Conservation (phyloP, 176 grass and related monocot species). For the Paspalum notatum region DNA sequence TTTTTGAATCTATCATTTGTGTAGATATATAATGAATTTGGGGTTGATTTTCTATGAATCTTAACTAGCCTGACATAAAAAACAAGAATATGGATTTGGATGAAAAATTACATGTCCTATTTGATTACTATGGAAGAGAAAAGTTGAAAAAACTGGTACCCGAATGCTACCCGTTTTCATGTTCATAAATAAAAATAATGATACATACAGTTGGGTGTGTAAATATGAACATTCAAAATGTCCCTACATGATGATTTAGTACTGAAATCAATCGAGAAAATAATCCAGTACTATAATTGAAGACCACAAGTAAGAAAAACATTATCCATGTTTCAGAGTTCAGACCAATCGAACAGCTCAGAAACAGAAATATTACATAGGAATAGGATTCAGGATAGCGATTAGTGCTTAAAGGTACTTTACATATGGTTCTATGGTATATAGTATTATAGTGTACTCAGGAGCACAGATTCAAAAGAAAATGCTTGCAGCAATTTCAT, state of each 20-base stretch:
- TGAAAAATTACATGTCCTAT: too few species aligned
- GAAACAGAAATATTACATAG: not conserved
- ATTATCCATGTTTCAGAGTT: not conserved
- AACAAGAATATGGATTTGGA: too few species aligned
- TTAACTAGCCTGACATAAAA: too few species aligned
- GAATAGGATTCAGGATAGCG: not conserved
- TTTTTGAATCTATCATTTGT: too few species aligned
- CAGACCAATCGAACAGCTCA: not conserved
- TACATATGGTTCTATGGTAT: constrained; percentile 12
- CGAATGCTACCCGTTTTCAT: too few species aligned
- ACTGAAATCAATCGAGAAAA: not conserved
- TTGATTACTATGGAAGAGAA: too few species aligned
- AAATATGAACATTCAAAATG: not conserved
- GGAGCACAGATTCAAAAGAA: constrained; percentile 11
- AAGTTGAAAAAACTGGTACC: too few species aligned
- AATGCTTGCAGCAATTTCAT: not conserved
- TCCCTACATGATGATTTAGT: not conserved
- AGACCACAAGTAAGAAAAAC: not conserved
- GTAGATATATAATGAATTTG: too few species aligned
- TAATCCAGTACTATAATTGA: not conserved
- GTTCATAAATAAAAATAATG: not conserved
- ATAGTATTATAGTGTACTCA: too few species aligned
- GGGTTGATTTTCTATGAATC: too few species aligned
- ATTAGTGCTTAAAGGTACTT: not conserved
- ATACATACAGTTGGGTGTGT: constrained; percentile 9